Base-by-base conservation (phyloP, 257 asterid genomes). In the Phtheirospermum japonicum region DNA sequence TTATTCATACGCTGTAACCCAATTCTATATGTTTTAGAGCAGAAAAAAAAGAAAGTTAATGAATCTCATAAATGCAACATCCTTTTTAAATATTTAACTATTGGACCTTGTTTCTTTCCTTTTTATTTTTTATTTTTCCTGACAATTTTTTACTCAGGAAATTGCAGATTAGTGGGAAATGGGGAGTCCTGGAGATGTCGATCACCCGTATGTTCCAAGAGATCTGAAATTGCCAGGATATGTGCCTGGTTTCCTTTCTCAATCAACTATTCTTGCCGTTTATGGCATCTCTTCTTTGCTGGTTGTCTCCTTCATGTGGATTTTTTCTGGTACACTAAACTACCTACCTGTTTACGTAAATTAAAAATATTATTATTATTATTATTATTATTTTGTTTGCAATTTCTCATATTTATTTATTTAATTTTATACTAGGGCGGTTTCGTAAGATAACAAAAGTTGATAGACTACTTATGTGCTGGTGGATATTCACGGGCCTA, bases 401-500 rank as follows among this genome's bases (percentile, higher is more conserved):
- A 12, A 20, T 19, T 48, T 57, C 28, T 50, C 33, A 12, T 46
- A 9, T 37, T 8, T 57, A 51, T 70, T 49, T 28, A 4, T 52
- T 8, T 23, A 52, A 2, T 20, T 16, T 42, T 59, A 23, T 50
- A 14, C 53, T 68, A 93, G 99, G 97, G 70, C 61, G 74, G 40
- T 60, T 79, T 54, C 88, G 49, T 32, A 89, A 75, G 80, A 61
- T 67, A n/a, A 71, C 99, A 5, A 89, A 82, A 68, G 63, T 66
- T 11, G 97, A 93, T 60, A 81, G 99, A 75, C 5, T 76, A 45
- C 80, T 92, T 10, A 83, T 87, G 96, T 86, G 99, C 81, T 92
- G 99, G 99, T 92, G 97, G 97, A 79, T 83, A 54, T 81, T 89
- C 91, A 85, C 99, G 11, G 97, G 99, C 45, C 79, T 92, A 55